These are phyloP conservation scores for Leccinum ponderosum DNA, from an alignment of 1,284 basidiomycete species.

Conservation along the genomic window DNA sequence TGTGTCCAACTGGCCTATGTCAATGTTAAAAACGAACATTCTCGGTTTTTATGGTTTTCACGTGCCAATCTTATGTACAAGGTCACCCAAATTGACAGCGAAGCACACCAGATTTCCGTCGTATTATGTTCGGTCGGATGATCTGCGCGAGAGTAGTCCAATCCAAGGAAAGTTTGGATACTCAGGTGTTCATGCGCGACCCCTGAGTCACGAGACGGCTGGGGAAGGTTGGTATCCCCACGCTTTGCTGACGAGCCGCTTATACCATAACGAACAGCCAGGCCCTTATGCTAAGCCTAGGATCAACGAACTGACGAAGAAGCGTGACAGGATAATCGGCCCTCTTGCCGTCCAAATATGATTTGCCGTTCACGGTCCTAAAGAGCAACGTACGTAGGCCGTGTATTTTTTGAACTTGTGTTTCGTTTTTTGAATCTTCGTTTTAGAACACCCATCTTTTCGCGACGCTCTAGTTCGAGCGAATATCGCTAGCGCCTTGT, in stretches of 20 bases:
- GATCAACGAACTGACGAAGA: background rate
- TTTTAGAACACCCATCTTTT: constrained; percentile 9
- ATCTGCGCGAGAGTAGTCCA: too few relatives aligned
- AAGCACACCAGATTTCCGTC: too few relatives aligned
- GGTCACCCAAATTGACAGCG: too few relatives aligned
- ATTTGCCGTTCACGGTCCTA: background rate
- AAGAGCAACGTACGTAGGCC: constrained; percentile 8
- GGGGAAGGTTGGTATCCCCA: background rate
- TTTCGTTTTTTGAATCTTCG: background rate
- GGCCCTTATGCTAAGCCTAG: background rate
- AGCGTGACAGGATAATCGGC: background rate
- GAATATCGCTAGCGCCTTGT: constrained; percentile 20
- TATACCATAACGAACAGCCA: background rate
- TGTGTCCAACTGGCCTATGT: too few relatives aligned
- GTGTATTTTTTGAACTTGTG: background rate
- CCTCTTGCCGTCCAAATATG: background rate
- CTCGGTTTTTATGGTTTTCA: too few relatives aligned
- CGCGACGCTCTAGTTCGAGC: constrained; percentile 8
- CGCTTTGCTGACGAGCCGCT: background rate
- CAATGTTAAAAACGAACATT: too few relatives aligned
- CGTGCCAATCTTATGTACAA: too few relatives aligned
- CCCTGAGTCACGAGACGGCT: too few relatives aligned
- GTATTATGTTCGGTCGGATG: too few relatives aligned
- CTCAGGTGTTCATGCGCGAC: too few relatives aligned
- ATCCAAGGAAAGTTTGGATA: too few relatives aligned